phyloP scores from a whole-genome alignment of 257 asterid genomes.

The Euphrasia confusa region DNA sequence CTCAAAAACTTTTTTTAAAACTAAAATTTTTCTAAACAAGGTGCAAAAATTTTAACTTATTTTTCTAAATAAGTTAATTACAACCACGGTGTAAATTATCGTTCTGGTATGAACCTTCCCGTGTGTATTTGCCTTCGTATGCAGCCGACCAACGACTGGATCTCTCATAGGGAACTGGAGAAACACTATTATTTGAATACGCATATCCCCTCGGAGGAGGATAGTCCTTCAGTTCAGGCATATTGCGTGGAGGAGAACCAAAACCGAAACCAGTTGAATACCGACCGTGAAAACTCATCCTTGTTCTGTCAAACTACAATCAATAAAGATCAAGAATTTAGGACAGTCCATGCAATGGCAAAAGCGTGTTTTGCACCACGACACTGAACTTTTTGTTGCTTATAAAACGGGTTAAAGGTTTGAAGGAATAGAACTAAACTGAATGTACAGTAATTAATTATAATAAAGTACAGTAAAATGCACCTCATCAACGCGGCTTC shows the following conservation, averaged over 20 bases:
- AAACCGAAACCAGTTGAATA: constrained; percentile 37
- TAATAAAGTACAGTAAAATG: constrained; percentile 24
- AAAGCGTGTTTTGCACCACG: not conserved
- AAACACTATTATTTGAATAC: constrained; percentile 31
- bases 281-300: constrained; percentile 40
- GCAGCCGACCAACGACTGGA: constrained; percentile 19
- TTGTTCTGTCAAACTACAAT: constrained; percentile 41
- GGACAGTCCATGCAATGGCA: not conserved
- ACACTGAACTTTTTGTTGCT: too few relatives aligned
- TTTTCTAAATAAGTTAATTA: too few relatives aligned
- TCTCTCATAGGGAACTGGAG: constrained; percentile 42
- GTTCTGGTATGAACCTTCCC: constrained; percentile 38
- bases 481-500: constrained; percentile 50
- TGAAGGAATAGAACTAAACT: not conserved
- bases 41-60: too few relatives aligned
- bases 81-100: constrained; percentile 38
- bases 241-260: constrained; percentile 29
- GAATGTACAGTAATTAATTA: constrained; percentile 17
- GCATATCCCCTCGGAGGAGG: constrained; percentile 19
- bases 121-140: constrained; percentile 30
- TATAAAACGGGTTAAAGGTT: too few relatives aligned
- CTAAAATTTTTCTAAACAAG: too few relatives aligned
- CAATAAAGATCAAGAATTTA: constrained; percentile 12
- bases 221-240: constrained; percentile 32
- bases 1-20: too few relatives aligned